phyloP scores from a whole-genome alignment of 371 early-diverging fungal genomes.

The Mucor plumbeus region DNA sequence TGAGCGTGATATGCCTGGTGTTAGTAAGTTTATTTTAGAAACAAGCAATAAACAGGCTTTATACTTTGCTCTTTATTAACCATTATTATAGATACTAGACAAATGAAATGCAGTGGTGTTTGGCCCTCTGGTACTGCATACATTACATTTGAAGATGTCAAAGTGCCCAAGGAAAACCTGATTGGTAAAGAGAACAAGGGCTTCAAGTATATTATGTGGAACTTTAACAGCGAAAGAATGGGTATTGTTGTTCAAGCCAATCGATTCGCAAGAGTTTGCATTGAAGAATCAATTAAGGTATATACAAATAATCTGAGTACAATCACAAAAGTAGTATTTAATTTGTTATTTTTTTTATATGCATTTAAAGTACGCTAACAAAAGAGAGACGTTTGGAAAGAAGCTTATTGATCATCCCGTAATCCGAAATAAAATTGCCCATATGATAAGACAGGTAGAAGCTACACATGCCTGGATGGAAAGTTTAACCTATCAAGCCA shows the following conservation, averaged over 20 bases:
- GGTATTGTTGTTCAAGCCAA: conserved; percentile 86
- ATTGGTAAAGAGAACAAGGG: conserved; percentile 89
- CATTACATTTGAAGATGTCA: conserved; percentile 84
- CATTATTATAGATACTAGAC: neutral
- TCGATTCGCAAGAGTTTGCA: conserved; percentile 86
- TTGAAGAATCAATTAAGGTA: conserved; percentile 77
- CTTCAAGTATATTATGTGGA: conserved; percentile 81
- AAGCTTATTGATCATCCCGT: conserved; percentile 73
- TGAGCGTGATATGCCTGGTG: conserved; percentile 82
- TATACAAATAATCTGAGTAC: neutral
- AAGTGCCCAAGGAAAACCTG: conserved; percentile 82
- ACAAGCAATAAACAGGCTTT: no score
- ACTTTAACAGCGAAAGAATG: conserved; percentile 82
- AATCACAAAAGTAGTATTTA: no score
- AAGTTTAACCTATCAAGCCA: conserved; percentile 52
- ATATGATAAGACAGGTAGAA: conserved; percentile 78
- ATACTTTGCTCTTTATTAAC: no score
- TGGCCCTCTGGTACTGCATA: conserved; percentile 84
- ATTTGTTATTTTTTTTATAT: no score
- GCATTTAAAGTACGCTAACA: conserved; percentile 65
- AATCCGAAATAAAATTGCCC: conserved; percentile 69
- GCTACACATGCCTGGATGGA: conserved; percentile 78
- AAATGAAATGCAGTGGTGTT: conserved; percentile 75
- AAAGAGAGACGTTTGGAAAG: conserved; percentile 86
- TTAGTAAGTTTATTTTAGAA: conserved; percentile 25